phyloP scores from a whole-genome alignment of 169 alveolate species.

The Cryptosporidium tyzzeri region DNA sequence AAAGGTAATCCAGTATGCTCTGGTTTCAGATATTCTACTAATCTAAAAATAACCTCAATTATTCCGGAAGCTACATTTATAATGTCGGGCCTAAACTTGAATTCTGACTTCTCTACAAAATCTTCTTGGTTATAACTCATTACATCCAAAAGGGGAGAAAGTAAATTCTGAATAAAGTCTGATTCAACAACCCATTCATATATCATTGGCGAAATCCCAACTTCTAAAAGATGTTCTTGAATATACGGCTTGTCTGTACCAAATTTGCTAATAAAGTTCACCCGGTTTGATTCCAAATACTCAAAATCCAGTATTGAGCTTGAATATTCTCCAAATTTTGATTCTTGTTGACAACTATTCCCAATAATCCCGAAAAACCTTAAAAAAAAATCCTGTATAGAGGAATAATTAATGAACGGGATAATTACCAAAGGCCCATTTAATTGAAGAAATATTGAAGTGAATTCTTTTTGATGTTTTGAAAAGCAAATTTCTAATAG shows the following conservation, averaged over 20 bases:
- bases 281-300: constrained; percentile 5
- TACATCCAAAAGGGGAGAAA: constrained; percentile 3
- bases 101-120: not conserved
- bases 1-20: constrained; percentile 57
- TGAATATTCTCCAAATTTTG: not conserved
- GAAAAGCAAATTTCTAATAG: constrained; percentile 48
- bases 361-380: constrained; percentile 47
- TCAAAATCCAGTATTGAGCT: constrained; percentile 9
- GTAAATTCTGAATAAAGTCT: constrained; percentile 1
- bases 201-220: constrained; percentile 9
- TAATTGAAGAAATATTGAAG: constrained; percentile 19
- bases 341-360: too few relatives aligned
- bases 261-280: not conserved
- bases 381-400: constrained; percentile 51
- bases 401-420: constrained; percentile 32
- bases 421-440: constrained; percentile 31
- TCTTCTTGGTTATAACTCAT: not conserved
- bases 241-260: not conserved
- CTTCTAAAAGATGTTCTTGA: not conserved
- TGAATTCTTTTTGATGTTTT: constrained; percentile 9
- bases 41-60: constrained; percentile 31
- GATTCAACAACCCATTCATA: constrained; percentile 41
- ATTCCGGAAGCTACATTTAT: constrained; percentile 1
- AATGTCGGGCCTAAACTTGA: not conserved
- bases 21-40: constrained; percentile 45